These are phyloP conservation scores for Luffa acutangula DNA, from an alignment of 306 rosid genomes.

Conservation along the genomic window DNA sequence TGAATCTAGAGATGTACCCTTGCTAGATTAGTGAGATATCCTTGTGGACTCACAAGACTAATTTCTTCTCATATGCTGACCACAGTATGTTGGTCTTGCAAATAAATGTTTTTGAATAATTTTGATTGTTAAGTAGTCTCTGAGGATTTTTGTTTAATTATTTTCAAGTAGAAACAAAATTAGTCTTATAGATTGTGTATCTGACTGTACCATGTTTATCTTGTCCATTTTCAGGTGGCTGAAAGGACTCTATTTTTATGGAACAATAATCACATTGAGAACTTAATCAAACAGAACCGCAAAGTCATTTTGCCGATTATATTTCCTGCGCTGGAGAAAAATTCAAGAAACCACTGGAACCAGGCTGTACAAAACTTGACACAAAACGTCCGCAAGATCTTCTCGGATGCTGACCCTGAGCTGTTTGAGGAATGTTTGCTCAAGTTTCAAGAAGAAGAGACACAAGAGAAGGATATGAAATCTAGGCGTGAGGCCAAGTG, in stretches of 20 bases:
- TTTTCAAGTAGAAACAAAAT: neutral
- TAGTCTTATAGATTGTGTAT: neutral
- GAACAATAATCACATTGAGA: constrained; percentile 84
- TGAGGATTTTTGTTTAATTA: neutral
- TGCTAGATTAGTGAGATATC: neutral
- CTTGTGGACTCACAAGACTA: neutral
- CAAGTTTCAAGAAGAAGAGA: constrained; percentile 66
- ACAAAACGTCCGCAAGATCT: constrained; percentile 70
- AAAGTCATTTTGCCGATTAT: constrained; percentile 65
- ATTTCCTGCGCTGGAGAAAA: constrained; percentile 73
- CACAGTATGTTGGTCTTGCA: neutral
- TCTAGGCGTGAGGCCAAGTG: constrained; percentile 54
- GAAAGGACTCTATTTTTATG: constrained; percentile 94
- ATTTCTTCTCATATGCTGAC: neutral
- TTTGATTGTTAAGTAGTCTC: neutral
- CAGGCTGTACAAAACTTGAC: constrained; percentile 91
- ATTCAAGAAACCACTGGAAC: constrained; percentile 79
- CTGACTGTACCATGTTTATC: neutral
- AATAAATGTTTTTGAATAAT: neutral
- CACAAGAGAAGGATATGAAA: constrained; percentile 35
- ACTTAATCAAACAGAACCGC: constrained; percentile 71
- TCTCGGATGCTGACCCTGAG: constrained; percentile 58
- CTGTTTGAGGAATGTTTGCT: constrained; percentile 68
- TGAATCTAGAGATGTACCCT: neutral
- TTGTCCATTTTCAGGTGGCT: constrained; percentile 58